Evolutionary conservation across 306 rosid species (phyloP).

Genomic region (Lathyrus tuberosus): DNA sequence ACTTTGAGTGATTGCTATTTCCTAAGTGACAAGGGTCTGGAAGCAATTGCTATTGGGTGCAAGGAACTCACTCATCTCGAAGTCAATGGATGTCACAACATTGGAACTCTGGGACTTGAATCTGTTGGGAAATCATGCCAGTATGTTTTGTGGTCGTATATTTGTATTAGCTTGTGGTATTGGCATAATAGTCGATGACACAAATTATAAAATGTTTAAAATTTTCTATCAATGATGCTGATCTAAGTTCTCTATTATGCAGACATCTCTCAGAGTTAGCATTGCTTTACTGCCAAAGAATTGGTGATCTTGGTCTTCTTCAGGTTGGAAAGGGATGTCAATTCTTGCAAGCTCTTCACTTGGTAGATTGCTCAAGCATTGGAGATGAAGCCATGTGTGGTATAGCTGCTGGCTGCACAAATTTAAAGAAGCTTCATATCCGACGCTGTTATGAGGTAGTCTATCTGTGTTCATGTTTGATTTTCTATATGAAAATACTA

Average conservation of each 20-base stretch:
- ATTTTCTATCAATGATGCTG: conserved; percentile 32
- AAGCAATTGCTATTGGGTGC: conserved; percentile 91
- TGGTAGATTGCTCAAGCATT: conserved; percentile 92
- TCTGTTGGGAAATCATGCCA: conserved; percentile 84
- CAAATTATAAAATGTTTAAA: conserved; percentile 14
- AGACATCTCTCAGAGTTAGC: conserved; percentile 78
- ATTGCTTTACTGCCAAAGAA: conserved; percentile 86
- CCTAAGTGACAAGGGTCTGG: conserved; percentile 87
- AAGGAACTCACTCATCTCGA: conserved; percentile 89
- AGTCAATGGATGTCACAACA: conserved; percentile 95
- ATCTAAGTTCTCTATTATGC: conserved; percentile 43
- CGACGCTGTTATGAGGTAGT: conserved; percentile 92
- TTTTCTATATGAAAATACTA: neutral
- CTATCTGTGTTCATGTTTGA: conserved; percentile 3
- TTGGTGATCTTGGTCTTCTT: conserved; percentile 71
- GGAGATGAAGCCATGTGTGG: conserved; percentile 90
- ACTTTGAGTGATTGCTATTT: conserved; percentile 86
- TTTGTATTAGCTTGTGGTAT: conserved; percentile 20
- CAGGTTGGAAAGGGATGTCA: conserved; percentile 85
- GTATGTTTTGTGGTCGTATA: conserved; percentile 53
- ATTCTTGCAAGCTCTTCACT: conserved; percentile 84
- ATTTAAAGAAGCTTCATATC: conserved; percentile 86
- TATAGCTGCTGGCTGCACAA: conserved; percentile 82
- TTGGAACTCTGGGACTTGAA: conserved; percentile 80
- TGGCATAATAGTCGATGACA: conserved; percentile 20